Base-by-base conservation (phyloP, 768 basidiomycete species). In the Macrolepiota fuliginosa region DNA sequence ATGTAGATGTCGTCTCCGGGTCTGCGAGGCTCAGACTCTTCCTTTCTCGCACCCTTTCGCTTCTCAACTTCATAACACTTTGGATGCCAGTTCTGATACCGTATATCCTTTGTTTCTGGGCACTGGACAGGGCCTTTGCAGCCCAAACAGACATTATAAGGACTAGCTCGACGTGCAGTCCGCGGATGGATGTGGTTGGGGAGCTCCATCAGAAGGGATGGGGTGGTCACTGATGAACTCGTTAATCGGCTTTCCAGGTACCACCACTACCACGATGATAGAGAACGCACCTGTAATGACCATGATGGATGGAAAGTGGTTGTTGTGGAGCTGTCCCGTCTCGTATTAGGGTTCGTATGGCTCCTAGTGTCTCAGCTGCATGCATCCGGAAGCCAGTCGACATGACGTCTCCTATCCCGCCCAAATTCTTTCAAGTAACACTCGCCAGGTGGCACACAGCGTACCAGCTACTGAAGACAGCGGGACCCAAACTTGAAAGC, bases 61-160 rank as follows among this genome's bases (percentile, higher is more conserved):
- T 57, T 57, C 32, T 36, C 22, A n/a, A 47, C 42, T 22, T 32
- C 45, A 47, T 57, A 47, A n/a, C 56, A 57, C 27, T 46, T 25
- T n/a, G 7, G 56, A 24, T 57, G 56, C 56, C 56, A 57, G 22
- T 57, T 47, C 56, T 35, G 42, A 19, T 46, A 57, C 19, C 35
- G 32, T 15, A 19, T 7, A 2, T 46, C 45, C 35, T 36, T 47
- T 12, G 27, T 35, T 35, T 49, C 56, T 35, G 45, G 46, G 19
- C 19, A 47, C 29, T 57, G 56, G 10, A 57, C 56, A 2, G 42
- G 22, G 11, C 56, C 56, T 32, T 47, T 47, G 29, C 56, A 57
- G 7, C 56, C 56, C 35, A 57, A n/a, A 25, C 56, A 57, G n/a
- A 57, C 35, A n/a, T 46, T 57, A 29, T 57, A 57, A 15, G 56